Base-by-base conservation (phyloP, 805 yeast species). In the Zygoascus biomembranicola region DNA sequence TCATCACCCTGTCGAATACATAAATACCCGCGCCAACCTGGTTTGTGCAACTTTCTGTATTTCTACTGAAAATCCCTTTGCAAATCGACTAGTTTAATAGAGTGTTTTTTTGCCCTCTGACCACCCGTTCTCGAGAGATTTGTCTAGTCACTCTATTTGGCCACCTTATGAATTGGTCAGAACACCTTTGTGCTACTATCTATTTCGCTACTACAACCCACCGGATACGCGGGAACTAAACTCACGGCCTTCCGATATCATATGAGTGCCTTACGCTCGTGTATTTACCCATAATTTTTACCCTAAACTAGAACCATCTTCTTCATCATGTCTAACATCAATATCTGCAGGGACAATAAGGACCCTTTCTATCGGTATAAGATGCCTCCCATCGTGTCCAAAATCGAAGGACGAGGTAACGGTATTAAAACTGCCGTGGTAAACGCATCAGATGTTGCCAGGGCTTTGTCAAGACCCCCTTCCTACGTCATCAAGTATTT, bases 281-380 rank as follows among this genome's bases (percentile, higher is more conserved):
- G 16, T 35, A 11, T 35, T 35, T 35, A 35, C 39, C 39, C 39
- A 4, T 5, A 35, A 35, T 5, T 8, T 11, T 35, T n/a, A 35
- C 39, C 8, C 13, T 4, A 35, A 35, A 13, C 16, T 35, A 35
- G 39, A 35, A 35, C 9, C 16, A 35, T n/a, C 26, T 42, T 11
- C 26, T 18, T 42, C 52, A 74, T 52, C 58, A 89, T 89, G 96
- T 86, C 96, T 53, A 76, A 82, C 63, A 85, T 92, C 68, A 92
- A 94, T 73, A 92, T 94, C 65, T 85, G 96, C 72, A 90, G 99
- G 77, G 97, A 90, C 67, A 94, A 92, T 77, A 83, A 86, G 66
- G 99, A 94, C 76, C 97, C 97, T 46, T 94, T 94, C 72, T 94
- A 94, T 82, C 96, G 99, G 77, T 94, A 94, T 74, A 94, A 94